Percentiles rank a stretch among this genome's conserved stretches.
Evolutionary conservation across 257 asterid genomes (phyloP).

Genomic region (Euphrasia confusa): DNA sequence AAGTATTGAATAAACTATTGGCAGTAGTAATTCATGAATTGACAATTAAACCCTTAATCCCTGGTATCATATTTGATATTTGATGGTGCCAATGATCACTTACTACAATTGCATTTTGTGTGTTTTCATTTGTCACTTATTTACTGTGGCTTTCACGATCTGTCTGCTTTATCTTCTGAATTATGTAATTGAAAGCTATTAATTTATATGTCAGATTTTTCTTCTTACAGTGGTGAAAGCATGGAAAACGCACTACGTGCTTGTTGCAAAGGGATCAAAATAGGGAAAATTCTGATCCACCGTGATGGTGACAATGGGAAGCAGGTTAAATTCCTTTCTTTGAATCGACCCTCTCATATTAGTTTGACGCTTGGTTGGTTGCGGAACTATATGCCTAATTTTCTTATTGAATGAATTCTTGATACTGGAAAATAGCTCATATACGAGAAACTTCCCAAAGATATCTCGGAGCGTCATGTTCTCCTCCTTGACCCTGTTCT

Average conservation of each 20-base stretch:
- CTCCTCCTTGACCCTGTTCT: conserved; percentile 97
- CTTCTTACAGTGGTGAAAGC: conserved; percentile 81
- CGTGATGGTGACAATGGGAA: conserved; percentile 97
- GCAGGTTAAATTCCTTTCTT: conserved; percentile 48
- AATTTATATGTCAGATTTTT: conserved; percentile 7
- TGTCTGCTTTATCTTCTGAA: neutral
- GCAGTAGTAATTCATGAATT: neutral
- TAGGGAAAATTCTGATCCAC: conserved; percentile 92
- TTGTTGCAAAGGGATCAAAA: conserved; percentile 98
- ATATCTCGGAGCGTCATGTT: conserved; percentile 89
- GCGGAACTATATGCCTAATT: neutral
- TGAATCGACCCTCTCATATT: conserved; percentile 19
- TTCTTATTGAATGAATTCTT: conserved; percentile 6
- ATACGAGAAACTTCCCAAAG: conserved; percentile 93
- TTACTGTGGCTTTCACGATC: neutral
- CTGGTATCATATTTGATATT: neutral
- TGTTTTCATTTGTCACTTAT: neutral
- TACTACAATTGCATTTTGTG: neutral
- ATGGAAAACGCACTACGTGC: conserved; percentile 99
- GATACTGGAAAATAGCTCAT: conserved; percentile 70
- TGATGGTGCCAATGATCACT: neutral
- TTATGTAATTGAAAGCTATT: neutral
- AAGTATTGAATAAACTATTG: neutral
- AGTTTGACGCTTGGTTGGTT: conserved; percentile 15
- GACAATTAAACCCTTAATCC: neutral